phyloP scores from a whole-genome alignment of 2,329 filamentous ascomycete genomes.

The Nannizzia gypsea region DNA sequence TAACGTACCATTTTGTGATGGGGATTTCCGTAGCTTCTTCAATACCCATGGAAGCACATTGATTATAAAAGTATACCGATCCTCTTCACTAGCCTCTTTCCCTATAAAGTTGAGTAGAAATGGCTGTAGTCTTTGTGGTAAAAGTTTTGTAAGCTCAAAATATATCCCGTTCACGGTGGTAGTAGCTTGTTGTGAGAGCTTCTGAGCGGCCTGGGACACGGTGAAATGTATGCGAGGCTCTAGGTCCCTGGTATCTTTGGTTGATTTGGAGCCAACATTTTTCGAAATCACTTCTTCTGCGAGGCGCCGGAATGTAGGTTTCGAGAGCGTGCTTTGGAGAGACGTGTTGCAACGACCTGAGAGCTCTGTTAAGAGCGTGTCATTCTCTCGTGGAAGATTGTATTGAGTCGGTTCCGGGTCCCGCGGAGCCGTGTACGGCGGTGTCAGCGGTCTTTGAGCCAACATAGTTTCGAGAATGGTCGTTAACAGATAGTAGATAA shows the following conservation, averaged over 20 bases:
- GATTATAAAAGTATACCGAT: slow-evolving; percentile 4
- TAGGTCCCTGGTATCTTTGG: slow-evolving; percentile 1
- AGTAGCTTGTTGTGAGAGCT: neutral
- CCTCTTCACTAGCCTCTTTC: neutral
- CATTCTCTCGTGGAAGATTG: neutral
- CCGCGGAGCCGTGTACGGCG: slow-evolving; percentile 1
- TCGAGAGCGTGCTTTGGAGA: neutral
- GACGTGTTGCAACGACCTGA: neutral
- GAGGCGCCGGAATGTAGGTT: neutral
- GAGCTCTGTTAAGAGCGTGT: slow-evolving; percentile 1
- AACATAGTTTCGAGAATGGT: neutral
- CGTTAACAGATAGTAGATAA: neutral
- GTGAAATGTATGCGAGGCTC: neutral
- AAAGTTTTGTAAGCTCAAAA: neutral
- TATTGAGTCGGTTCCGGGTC: slow-evolving; percentile 4
- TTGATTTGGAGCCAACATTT: neutral
- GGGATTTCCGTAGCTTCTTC: neutral
- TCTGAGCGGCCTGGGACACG: neutral
- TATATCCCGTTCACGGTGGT: neutral
- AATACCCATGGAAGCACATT: slow-evolving; percentile 2
- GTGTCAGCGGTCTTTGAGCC: neutral
- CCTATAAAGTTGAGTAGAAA: slow-evolving; percentile 2
- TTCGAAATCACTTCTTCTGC: neutral
- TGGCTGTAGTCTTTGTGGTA: neutral
- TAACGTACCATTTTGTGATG: neutral